Evolutionary conservation across 2,329 filamentous ascomycete genomes (phyloP), one percentile per base, ranked within the genome.

Genomic region (Neophaeococcomyces aloes): DNA sequence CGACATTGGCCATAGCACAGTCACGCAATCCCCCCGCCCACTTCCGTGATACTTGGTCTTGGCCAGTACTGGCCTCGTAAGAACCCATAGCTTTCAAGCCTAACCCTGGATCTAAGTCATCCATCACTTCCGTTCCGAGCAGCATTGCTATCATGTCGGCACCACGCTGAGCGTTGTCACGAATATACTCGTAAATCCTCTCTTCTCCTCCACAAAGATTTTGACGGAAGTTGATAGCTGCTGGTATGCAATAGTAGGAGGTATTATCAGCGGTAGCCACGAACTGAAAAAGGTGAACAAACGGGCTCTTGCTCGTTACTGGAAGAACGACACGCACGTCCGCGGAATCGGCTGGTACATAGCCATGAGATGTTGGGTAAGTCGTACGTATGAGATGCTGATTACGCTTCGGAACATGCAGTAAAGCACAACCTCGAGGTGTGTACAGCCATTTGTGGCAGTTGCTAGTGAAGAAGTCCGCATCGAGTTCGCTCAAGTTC

Each of bases 401-500:
- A 61, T 93, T 87, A 17, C 81, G 73, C 14, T 69, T 47, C 0
- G 87, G 83, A 1, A 91, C 83, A 62, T 93, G 83, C 51, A 95
- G 76, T 3, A 91, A 68, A 2, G 86, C 86, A 58, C 83, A 87
- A 13, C 81, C 82, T 25, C 88, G 78, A 1, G 88, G 89, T 1
- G 78, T 76, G 57, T 78, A 80, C 6, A 95, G 76, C 89, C 89
- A 96, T 68, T 94, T 94, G 67, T 94, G 85, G 54, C 79, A 85
- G 61, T 95, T 95, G 44, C 74, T 81, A 11, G 89, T 74, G 57
- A 93, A 85, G 65, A 94, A 95, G 61, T 95, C 88, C 0, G 86
- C 80, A 49, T 87, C 75, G 2, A 87, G 65, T 3, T 64, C 61
- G 0, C 59, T 51, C 11, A 95, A 64, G 60, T 93, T 76, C 6